phyloP scores from a whole-genome alignment of 2,329 filamentous ascomycete genomes.

The Arthrobotrys sphaeroides region DNA sequence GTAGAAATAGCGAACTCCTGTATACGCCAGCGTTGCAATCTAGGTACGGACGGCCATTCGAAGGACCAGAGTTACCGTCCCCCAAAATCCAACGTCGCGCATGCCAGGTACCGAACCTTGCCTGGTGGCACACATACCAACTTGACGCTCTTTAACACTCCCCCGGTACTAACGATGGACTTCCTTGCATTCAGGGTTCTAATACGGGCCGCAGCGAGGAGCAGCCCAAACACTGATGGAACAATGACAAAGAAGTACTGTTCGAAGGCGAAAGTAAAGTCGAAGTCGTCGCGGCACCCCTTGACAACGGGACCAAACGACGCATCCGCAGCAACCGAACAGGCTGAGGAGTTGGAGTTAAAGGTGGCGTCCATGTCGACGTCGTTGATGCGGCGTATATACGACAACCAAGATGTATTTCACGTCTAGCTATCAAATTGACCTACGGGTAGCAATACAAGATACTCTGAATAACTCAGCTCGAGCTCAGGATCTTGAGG shows the following conservation, averaged over 20 bases:
- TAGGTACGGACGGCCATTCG: too few species aligned
- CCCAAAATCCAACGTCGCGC: slow-evolving; percentile 2
- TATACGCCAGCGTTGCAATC: too few species aligned
- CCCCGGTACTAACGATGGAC: background rate
- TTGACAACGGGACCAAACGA: slow-evolving; percentile 26
- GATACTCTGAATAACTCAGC: too few species aligned
- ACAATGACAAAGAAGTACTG: slow-evolving; percentile 31
- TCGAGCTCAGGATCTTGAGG: background rate
- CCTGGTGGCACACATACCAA: slow-evolving; percentile 31
- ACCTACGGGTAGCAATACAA: slow-evolving; percentile 39
- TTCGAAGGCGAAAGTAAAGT: slow-evolving; percentile 46
- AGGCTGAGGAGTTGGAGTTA: background rate
- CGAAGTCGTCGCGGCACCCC: slow-evolving; percentile 32
- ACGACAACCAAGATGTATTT: too few species aligned
- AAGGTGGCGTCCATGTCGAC: slow-evolving; percentile 4
- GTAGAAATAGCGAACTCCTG: background rate
- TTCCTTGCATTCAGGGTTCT: background rate
- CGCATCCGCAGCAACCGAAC: slow-evolving; percentile 6
- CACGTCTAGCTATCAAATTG: slow-evolving; percentile 16
- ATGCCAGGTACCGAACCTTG: background rate
- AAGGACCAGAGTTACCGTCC: too few species aligned
- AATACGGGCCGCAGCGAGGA: slow-evolving; percentile 12
- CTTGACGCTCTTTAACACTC: background rate
- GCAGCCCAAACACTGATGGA: slow-evolving; percentile 14
- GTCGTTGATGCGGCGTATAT: background rate